Conservation (phyloP, 352 stramenopile genomes). For the Thalassiosira sp. region DNA sequence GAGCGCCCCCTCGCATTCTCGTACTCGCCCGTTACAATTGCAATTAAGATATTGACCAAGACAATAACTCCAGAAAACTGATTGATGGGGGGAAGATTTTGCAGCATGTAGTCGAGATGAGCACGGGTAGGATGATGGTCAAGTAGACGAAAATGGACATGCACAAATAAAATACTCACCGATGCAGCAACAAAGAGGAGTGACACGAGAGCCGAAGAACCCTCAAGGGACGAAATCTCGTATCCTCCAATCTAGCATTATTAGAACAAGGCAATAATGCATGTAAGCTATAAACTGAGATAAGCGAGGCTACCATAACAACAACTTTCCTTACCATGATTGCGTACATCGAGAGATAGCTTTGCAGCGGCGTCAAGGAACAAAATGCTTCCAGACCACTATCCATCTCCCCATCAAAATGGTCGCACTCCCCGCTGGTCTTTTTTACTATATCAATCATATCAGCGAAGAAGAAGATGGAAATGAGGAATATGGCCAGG, state of each 20-base stretch:
- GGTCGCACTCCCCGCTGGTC: slow-evolving; percentile 23
- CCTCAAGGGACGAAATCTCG: slow-evolving; percentile 9
- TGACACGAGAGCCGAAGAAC: slow-evolving; percentile 15
- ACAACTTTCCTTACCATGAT: slow-evolving; percentile 16
- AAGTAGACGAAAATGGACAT: neutral
- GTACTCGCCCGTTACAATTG: slow-evolving; percentile 39
- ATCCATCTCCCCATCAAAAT: slow-evolving; percentile 14
- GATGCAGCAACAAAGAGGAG: slow-evolving; percentile 33
- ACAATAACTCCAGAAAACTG: slow-evolving; percentile 39
- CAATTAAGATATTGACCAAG: slow-evolving; percentile 42
- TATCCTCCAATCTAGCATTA: slow-evolving; percentile 25
- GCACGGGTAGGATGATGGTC: too few relatives aligned
- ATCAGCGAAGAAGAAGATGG: slow-evolving; percentile 34
- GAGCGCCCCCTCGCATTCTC: slow-evolving; percentile 7
- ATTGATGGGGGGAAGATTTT: neutral
- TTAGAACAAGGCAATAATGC: slow-evolving; percentile 2
- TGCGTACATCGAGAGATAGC: slow-evolving; percentile 37
- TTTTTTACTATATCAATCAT: slow-evolving; percentile 36
- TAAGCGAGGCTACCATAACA: neutral
- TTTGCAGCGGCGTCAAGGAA: slow-evolving; percentile 26
- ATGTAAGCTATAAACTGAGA: neutral
- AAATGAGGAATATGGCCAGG: slow-evolving; percentile 23
- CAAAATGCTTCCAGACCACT: slow-evolving; percentile 21
- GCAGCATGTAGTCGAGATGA: neutral
- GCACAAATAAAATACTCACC: slow-evolving; percentile 13